Conservation (phyloP, 805 yeast species). For the Helenozyma rhizophorensis region DNA sequence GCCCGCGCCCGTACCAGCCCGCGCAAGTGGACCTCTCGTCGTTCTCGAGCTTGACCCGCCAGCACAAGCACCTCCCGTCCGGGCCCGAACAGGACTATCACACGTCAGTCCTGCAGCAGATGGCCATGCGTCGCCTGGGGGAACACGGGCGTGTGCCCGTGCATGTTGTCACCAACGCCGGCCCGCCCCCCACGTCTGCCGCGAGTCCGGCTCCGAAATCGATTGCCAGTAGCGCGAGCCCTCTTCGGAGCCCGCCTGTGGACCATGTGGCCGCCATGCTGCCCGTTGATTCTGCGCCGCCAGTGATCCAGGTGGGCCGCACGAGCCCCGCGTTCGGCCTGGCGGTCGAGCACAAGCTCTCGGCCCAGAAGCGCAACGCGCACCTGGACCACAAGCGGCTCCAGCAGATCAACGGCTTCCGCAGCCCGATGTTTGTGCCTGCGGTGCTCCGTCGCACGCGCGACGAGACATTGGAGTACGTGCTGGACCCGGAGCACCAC, state of each 20-base stretch:
- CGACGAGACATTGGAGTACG: slow-evolving; percentile 10
- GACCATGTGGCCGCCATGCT: too few relatives aligned
- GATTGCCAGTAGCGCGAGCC: too few relatives aligned
- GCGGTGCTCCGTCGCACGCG: slow-evolving; percentile 65
- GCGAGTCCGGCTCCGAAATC: too few relatives aligned
- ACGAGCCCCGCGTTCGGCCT: too few relatives aligned
- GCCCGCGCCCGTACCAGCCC: slow-evolving; percentile 37
- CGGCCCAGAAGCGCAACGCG: not conserved
- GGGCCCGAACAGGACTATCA: not conserved
- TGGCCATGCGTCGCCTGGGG: slow-evolving; percentile 4
- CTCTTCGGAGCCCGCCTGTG: too few relatives aligned
- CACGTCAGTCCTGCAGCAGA: not conserved
- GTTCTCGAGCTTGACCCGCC: slow-evolving; percentile 42
- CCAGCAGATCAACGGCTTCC: slow-evolving; percentile 73
- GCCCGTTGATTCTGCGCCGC: too few relatives aligned
- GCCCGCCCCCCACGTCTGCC: too few relatives aligned
- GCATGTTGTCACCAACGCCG: too few relatives aligned
- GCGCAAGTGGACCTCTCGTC: slow-evolving; percentile 43
- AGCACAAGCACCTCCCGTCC: slow-evolving; percentile 17
- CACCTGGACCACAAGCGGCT: slow-evolving; percentile 26
- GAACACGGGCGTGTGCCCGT: slow-evolving; percentile 5
- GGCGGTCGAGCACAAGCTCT: too few relatives aligned
- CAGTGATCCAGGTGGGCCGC: too few relatives aligned
- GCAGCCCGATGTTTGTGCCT: slow-evolving; percentile 85
- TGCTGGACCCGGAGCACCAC: not conserved